Base-by-base conservation (phyloP, 2,329 filamentous ascomycete species). In the Hypoxylon sp. region DNA sequence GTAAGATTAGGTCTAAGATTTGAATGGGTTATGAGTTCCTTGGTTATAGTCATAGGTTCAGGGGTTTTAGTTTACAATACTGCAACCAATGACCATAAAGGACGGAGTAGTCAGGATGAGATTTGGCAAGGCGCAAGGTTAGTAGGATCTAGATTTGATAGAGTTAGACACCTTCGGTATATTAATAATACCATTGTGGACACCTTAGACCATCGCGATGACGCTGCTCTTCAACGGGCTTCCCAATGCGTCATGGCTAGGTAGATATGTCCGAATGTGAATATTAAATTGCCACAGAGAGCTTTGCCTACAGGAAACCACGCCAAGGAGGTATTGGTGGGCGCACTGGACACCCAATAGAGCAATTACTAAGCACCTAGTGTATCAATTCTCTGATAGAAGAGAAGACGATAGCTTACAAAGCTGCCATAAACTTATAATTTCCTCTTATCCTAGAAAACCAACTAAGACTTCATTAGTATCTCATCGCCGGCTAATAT, bases 1-100 rank as follows among this genome's bases (percentile, higher is more conserved):
- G 63, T 14, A 66, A 58, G 59, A 56, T 67, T 34, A 53, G 56
- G 30, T n/a, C 67, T 5, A 63, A 66, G 67, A 61, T 68, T 27
- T 65, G 50, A 65, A 32, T 5, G 50, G 25, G 27, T 5, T 34
- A 41, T 21, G 3, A 5, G 16, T 34, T 3, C 27, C 14, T 8
- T 32, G 25, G 14, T 29, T 16, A n/a, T 27, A 21, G 12, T 12
- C n/a, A 39, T 19, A 8, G n/a, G 11, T 7, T 14, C 19, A 2
- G 9, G 2, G 11, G 5, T 23, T 51, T 14, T 23, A 3, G 2
- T 21, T 55, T 29, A 37, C 11, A 21, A n/a, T 43, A 51, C 12
- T 53, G 50, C 29, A 4, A 16, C 7, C 7, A 41, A 14, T 19
- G 4, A 19, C 6, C 29, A 19, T 7, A 23, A 23, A 30, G 5